phyloP scores from a whole-genome alignment of 768 basidiomycete genomes.

The Mycena floridula region DNA sequence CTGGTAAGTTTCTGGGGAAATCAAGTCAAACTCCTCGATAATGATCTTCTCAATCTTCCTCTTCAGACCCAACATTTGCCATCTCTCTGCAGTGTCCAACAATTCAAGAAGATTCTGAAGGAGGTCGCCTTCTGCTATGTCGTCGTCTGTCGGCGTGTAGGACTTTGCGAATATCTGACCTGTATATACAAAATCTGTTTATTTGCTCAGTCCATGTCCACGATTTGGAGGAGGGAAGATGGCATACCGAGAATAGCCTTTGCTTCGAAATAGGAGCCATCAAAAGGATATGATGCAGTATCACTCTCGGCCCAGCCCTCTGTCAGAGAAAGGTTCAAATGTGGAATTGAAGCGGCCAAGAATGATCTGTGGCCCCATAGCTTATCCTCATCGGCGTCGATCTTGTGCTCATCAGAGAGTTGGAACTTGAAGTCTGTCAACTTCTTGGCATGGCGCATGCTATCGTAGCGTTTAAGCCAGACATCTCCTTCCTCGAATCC shows the following conservation, averaged over 20 bases:
- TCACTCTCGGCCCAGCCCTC: not conserved
- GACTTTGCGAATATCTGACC: not conserved
- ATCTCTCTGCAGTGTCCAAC: not conserved
- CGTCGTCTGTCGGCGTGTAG: not conserved
- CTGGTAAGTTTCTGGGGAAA: not conserved
- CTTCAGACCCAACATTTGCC: not conserved
- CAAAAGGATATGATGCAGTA: not conserved
- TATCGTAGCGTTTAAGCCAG: not conserved
- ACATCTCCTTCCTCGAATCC: too few species aligned
- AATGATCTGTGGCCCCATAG: not conserved
- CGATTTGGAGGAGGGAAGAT: too few species aligned
- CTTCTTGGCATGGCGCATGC: not conserved
- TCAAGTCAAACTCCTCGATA: not conserved
- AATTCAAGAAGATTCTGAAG: not conserved
- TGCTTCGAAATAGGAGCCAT: not conserved
- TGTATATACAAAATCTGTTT: not conserved
- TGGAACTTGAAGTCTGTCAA: not conserved
- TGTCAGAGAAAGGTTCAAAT: not conserved
- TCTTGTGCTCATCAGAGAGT: not conserved
- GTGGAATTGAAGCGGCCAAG: not conserved
- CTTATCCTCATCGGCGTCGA: not conserved
- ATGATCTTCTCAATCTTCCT: not conserved
- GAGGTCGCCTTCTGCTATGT: not conserved
- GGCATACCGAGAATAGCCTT: not conserved
- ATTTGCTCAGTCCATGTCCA: too few species aligned